A percentile compares a stretch with the other conserved stretches of the same genome.
Evolutionary conservation across 495 filamentous ascomycete species (phyloP).

Genomic region (Neurospora pannonica): DNA sequence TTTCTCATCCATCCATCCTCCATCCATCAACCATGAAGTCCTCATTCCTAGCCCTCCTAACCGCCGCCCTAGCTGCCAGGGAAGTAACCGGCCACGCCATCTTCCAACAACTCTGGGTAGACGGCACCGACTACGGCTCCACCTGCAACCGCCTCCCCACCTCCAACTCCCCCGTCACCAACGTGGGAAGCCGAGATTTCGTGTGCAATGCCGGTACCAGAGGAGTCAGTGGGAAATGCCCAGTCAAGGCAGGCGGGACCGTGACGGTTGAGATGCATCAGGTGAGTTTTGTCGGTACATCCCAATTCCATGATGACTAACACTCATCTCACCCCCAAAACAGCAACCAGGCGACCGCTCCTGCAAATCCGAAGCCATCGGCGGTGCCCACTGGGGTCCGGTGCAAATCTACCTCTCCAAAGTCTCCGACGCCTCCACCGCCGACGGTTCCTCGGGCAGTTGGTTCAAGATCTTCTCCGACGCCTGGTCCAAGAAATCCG

Average conservation of each 20-base stretch:
- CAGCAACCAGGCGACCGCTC: slow-evolving; percentile 35
- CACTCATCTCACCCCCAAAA: background rate
- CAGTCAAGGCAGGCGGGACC: slow-evolving; percentile 34
- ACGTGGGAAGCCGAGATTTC: slow-evolving; percentile 31
- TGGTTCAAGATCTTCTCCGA: slow-evolving; percentile 48
- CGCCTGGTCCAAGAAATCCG: slow-evolving; percentile 31
- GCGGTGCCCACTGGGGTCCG: slow-evolving; percentile 36
- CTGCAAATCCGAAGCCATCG: slow-evolving; percentile 38
- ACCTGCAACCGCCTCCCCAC: slow-evolving; percentile 29
- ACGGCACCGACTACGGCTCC: slow-evolving; percentile 39
- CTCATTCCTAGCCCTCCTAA: slow-evolving; percentile 13
- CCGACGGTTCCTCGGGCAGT: slow-evolving; percentile 22
- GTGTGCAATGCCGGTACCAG: slow-evolving; percentile 31
- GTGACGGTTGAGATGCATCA: slow-evolving; percentile 45
- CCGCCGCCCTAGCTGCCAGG: slow-evolving; percentile 22
- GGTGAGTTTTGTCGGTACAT: slow-evolving; percentile 14
- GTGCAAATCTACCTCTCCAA: slow-evolving; percentile 46
- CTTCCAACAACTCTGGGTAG: slow-evolving; percentile 44
- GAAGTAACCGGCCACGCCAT: slow-evolving; percentile 36
- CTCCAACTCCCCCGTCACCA: slow-evolving; percentile 38
- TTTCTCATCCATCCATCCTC: background rate
- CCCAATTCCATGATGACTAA: background rate
- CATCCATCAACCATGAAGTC: slow-evolving; percentile 28
- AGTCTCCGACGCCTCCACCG: slow-evolving; percentile 39
- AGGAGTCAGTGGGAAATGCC: slow-evolving; percentile 32